Evolutionary conservation across 2,329 filamentous ascomycete species (phyloP).

Genomic region (Fusarium virguliforme): DNA sequence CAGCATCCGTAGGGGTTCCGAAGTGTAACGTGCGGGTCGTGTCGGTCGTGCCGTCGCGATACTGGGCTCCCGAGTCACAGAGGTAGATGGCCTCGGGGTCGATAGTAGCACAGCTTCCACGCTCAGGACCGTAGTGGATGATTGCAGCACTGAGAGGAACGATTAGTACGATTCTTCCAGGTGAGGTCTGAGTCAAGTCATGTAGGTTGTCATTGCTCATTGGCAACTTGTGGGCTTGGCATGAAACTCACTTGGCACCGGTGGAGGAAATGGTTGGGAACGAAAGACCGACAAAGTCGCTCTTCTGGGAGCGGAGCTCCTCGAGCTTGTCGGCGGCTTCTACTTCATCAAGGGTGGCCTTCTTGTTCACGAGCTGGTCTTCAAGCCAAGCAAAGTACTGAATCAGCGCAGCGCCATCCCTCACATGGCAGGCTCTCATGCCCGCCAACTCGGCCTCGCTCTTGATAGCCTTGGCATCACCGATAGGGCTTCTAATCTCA

Average conservation of each 20-base stretch:
- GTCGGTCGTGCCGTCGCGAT: conserved; percentile 94
- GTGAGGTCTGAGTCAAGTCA: not conserved
- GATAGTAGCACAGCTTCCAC: conserved; percentile 84
- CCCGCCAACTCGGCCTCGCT: conserved; percentile 91
- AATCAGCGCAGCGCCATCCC: conserved; percentile 91
- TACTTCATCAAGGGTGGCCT: conserved; percentile 86
- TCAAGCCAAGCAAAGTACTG: conserved; percentile 98
- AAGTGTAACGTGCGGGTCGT: conserved; percentile 96
- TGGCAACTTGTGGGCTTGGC: not conserved
- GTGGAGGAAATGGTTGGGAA: conserved; percentile 98
- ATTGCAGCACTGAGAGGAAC: conserved; percentile 80
- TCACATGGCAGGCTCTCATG: conserved; percentile 94
- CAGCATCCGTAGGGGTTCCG: conserved; percentile 84
- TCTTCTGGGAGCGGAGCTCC: conserved; percentile 75
- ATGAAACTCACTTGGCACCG: conserved; percentile 76
- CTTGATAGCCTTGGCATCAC: conserved; percentile 94
- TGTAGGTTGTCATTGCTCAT: not conserved
- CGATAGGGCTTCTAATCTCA: conserved; percentile 88
- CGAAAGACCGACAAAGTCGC: conserved; percentile 89
- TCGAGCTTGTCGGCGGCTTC: conserved; percentile 93
- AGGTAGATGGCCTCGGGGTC: conserved; percentile 91
- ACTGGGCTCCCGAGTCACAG: conserved; percentile 98
- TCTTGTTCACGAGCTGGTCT: conserved; percentile 84
- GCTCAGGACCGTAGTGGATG: conserved; percentile 95
- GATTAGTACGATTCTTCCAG: conserved; percentile 19